Conservation (phyloP, 176 grass and related monocot species). For the Saccharum officinarum region DNA sequence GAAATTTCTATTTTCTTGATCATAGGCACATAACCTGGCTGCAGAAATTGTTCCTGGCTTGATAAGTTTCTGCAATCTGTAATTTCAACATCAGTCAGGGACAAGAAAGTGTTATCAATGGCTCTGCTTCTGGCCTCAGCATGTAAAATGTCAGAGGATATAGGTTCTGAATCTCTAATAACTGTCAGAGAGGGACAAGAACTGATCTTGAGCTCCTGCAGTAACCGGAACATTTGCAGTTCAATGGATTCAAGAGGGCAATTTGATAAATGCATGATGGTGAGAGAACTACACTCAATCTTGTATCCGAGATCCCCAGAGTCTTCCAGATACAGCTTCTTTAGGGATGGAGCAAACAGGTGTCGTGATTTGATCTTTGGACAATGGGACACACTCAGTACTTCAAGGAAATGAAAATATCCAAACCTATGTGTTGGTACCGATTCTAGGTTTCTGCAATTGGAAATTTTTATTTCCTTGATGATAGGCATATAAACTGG, state of each 20-base stretch:
- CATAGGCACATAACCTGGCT: background rate
- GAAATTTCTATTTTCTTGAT: background rate
- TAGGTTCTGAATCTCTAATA: too few relatives aligned
- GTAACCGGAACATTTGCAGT: too few relatives aligned
- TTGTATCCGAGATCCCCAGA: too few relatives aligned
- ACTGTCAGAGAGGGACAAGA: too few relatives aligned
- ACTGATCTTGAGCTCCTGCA: too few relatives aligned
- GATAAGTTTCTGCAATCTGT: background rate
- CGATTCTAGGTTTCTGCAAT: background rate
- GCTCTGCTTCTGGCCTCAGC: too few relatives aligned
- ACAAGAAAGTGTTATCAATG: background rate
- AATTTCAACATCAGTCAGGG: background rate
- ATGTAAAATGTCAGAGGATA: too few relatives aligned
- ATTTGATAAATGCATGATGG: too few relatives aligned
- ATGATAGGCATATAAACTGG: background rate
- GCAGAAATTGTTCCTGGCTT: background rate
- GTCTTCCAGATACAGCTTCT: too few relatives aligned
- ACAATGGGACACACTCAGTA: background rate
- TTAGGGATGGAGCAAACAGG: background rate
- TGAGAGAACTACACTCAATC: too few relatives aligned
- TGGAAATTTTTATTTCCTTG: background rate
- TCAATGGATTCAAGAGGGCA: too few relatives aligned
- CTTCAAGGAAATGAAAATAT: background rate
- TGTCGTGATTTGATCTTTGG: background rate
- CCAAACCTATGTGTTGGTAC: background rate